These are phyloP conservation scores for Trametes villosa DNA, from an alignment of 768 basidiomycete genomes.

Conservation along the genomic window DNA sequence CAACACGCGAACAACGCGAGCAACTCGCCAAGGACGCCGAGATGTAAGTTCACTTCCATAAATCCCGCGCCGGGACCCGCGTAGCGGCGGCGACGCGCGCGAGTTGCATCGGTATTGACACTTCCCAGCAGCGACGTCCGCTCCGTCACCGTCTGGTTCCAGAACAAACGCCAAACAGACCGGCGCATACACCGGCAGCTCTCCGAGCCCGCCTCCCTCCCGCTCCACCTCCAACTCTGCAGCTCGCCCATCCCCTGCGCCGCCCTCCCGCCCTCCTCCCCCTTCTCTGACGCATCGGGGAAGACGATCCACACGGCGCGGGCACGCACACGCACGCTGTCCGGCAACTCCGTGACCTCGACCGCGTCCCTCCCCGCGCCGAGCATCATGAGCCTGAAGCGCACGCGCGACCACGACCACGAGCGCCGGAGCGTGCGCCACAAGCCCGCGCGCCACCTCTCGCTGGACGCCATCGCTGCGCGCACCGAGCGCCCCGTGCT, in stretches of 20 bases:
- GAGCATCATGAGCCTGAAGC: neutral
- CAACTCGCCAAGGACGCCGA: constrained; percentile 58
- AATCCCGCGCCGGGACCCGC: neutral
- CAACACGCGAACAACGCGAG: constrained; percentile 76
- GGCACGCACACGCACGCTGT: constrained; percentile 15
- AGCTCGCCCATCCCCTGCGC: constrained; percentile 7
- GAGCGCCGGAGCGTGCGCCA: constrained; percentile 19
- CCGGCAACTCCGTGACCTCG: constrained; percentile 2
- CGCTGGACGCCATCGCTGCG: constrained; percentile 39
- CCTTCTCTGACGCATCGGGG: constrained; percentile 22
- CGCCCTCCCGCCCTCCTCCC: constrained; percentile 15
- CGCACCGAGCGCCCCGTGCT: constrained; percentile 36
- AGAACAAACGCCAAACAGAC: constrained; percentile 42
- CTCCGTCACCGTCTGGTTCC: constrained; percentile 42
- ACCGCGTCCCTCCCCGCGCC: neutral
- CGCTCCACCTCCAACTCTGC: neutral
- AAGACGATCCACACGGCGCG: constrained; percentile 24
- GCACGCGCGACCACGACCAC: constrained; percentile 9
- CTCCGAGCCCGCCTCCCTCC: constrained; percentile 7
- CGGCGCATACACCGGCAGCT: constrained; percentile 30
- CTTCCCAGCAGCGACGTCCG: constrained; percentile 26
- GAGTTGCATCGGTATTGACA: constrained; percentile 15
- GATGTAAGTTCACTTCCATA: constrained; percentile 55
- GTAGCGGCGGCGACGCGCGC: constrained; percentile 3
- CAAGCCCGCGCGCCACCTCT: constrained; percentile 28